phyloP scores from a whole-genome alignment of 2,329 filamentous ascomycete genomes.

The Ilyonectria sp. region DNA sequence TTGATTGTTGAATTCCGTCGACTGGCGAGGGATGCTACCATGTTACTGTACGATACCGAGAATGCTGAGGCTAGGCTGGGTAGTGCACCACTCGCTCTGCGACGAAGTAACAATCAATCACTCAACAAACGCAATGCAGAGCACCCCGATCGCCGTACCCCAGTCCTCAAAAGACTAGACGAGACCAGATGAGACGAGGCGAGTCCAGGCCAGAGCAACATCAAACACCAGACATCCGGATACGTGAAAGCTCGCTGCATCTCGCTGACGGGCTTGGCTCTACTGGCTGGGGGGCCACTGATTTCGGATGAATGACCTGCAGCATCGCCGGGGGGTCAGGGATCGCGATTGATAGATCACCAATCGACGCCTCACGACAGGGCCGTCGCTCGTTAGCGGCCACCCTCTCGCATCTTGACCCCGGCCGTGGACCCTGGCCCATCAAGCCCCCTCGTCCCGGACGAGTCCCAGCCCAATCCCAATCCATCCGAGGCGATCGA shows the following conservation, averaged over 20 bases:
- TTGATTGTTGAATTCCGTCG: not conserved
- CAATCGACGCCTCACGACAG: constrained; percentile 25
- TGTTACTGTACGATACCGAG: not conserved
- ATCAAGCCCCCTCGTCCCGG: not conserved
- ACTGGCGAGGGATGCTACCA: constrained; percentile 1
- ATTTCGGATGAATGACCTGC: constrained; percentile 27
- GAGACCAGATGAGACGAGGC: constrained; percentile 18
- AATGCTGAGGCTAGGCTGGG: not conserved
- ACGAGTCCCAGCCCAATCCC: constrained; percentile 2
- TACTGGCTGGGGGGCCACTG: constrained; percentile 13
- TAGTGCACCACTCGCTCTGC: not conserved
- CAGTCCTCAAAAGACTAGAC: constrained; percentile 8
- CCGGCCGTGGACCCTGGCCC: not conserved
- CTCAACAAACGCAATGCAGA: not conserved
- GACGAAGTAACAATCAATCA: not conserved
- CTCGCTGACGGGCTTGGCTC: constrained; percentile 17
- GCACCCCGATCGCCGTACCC: not conserved
- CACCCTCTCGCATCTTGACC: constrained; percentile 1
- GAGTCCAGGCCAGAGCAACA: constrained; percentile 10
- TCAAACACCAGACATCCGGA: constrained; percentile 20
- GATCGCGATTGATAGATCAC: constrained; percentile 27
- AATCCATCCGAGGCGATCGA: not conserved
- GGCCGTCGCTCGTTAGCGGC: constrained; percentile 20
- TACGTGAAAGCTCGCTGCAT: constrained; percentile 14
- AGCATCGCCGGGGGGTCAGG: constrained; percentile 17